Evolutionary conservation across 768 basidiomycete species (phyloP).

Genomic region (Russula virescens): DNA sequence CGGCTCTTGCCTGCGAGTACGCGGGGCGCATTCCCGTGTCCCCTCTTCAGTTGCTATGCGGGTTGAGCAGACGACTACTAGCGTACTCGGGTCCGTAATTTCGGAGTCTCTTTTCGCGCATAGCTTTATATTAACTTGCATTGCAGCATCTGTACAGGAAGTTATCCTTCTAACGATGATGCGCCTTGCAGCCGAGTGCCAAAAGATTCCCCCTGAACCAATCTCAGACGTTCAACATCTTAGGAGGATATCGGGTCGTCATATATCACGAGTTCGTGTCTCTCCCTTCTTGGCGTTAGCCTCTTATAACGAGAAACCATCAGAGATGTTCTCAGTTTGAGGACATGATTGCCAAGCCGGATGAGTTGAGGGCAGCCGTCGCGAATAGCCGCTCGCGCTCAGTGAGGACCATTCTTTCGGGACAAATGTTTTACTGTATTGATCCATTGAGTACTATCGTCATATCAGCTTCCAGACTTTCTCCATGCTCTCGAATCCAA

Average conservation of each 20-base stretch:
- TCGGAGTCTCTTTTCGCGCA: slow-evolving; percentile 11
- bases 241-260: slow-evolving; percentile 41
- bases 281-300: slow-evolving; percentile 4
- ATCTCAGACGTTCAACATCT: slow-evolving; percentile 39
- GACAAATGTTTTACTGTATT: neutral
- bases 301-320: neutral
- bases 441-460: slow-evolving; percentile 10
- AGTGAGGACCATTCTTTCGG: slow-evolving; percentile 34
- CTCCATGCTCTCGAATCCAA: slow-evolving; percentile 42
- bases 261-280: slow-evolving; percentile 50
- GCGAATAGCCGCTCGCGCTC: slow-evolving; percentile 48
- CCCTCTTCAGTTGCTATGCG: slow-evolving; percentile 43
- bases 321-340: slow-evolving; percentile 73
- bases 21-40: slow-evolving; percentile 45
- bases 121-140: neutral
- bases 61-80: slow-evolving; percentile 39
- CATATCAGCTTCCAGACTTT: slow-evolving; percentile 64
- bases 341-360: slow-evolving; percentile 40
- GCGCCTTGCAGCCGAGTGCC: slow-evolving; percentile 54
- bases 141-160: slow-evolving; percentile 64
- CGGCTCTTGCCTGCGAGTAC: slow-evolving; percentile 63
- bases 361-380: slow-evolving; percentile 43
- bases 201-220: slow-evolving; percentile 45
- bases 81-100: slow-evolving; percentile 40
- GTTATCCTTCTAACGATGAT: slow-evolving; percentile 68